These are phyloP conservation scores for Candida caryicola DNA, from an alignment of 805 yeast species.

Conservation along the genomic window DNA sequence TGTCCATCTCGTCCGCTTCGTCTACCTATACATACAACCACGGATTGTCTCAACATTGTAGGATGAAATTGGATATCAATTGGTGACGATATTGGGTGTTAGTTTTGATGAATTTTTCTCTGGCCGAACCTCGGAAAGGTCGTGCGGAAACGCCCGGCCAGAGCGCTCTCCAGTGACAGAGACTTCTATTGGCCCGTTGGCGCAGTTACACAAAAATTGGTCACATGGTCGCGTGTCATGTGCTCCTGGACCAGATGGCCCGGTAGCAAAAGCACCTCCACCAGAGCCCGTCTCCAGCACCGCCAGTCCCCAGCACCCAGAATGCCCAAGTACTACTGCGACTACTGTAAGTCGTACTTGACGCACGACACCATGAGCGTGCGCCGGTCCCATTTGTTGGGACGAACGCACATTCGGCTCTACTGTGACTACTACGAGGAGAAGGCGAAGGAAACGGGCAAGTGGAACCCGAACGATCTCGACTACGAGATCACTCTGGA, in stretches of 20 bases:
- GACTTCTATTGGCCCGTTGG: constrained; percentile 3
- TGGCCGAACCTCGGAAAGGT: constrained; percentile 8
- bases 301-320: too few species aligned
- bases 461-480: constrained; percentile 28
- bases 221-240: constrained; percentile 1
- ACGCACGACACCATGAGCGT: constrained; percentile 91
- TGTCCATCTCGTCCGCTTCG: too few species aligned
- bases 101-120: constrained; percentile 5
- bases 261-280: too few species aligned
- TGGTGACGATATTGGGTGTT: background rate
- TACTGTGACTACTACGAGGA: constrained; percentile 73
- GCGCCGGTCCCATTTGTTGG: constrained; percentile 72
- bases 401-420: constrained; percentile 68
- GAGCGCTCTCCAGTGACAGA: background rate
- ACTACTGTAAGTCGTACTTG: constrained; percentile 75
- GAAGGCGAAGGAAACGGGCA: constrained; percentile 29
- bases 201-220: constrained; percentile 2
- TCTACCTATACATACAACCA: constrained; percentile 39
- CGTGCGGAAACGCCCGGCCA: too few species aligned
- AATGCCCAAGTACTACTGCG: constrained; percentile 81
- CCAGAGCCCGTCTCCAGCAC: too few species aligned
- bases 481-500: constrained; percentile 36
- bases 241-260: too few species aligned
- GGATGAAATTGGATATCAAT: background rate
- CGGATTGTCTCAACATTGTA: constrained; percentile 40